Conservation (phyloP, 176 grass and related monocot genomes). For the Bromus sterilis region DNA sequence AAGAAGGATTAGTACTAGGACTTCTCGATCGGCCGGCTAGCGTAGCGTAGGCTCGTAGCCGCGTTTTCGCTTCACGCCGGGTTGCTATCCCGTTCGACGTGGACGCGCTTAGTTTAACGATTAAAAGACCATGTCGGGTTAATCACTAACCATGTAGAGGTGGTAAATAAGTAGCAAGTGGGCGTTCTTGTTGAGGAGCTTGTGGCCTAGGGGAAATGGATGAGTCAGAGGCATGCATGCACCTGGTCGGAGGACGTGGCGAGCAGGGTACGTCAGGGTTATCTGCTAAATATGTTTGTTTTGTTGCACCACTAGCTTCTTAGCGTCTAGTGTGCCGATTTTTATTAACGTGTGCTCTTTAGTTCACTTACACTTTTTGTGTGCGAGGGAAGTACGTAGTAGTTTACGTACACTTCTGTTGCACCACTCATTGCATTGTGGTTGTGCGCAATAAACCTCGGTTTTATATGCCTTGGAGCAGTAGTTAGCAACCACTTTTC, state of each 20-base stretch:
- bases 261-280: background rate
- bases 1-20: too few species aligned
- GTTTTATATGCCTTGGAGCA: background rate
- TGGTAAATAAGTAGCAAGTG: slow-evolving; percentile 10
- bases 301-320: background rate
- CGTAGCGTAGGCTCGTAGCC: background rate
- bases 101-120: slow-evolving; percentile 5
- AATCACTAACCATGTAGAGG: background rate
- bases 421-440: background rate
- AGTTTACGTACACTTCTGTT: background rate
- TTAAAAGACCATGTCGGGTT: background rate
- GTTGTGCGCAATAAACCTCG: too few species aligned
- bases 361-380: too few species aligned
- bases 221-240: background rate
- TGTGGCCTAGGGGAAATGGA: background rate
- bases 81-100: slow-evolving; percentile 12
- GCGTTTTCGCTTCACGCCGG: background rate
- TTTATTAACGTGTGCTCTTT: background rate
- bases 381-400: too few species aligned
- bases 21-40: background rate
- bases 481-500: background rate
- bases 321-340: background rate
- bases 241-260: slow-evolving; percentile 18
- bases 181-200: background rate
- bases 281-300: background rate